Base-by-base conservation (phyloP, 495 filamentous ascomycete species). In the Lindgomyces ingoldianus region DNA sequence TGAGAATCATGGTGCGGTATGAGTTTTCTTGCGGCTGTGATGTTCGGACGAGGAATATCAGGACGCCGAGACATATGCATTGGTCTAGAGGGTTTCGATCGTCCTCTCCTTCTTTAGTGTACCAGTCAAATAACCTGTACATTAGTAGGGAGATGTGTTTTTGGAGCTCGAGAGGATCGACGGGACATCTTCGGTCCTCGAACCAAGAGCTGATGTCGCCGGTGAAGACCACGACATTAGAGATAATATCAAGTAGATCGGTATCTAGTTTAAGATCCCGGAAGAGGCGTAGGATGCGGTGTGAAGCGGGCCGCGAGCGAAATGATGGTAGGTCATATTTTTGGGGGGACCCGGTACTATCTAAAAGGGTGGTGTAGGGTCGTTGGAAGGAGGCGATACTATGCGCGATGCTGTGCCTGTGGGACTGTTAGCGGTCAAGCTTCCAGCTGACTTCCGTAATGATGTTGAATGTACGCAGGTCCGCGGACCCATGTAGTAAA, bases 161-260 rank as follows among this genome's bases (percentile, higher is more conserved):
- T 24, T 72, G 70, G 4, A 70, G 55, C 16, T 67, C 70, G 24
- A 70, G 29, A 0, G 70, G 70, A 18, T 72, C 67, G 21, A 72
- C n/a, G 24, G 64, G 67, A 21, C 44, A 60, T 42, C 42, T 49
- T 11, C 36, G 54, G 21, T 72, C 67, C 9, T 67, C 56, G 22
- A 63, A 61, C 54, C 47, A 70, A 29, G 47, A 39, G 3, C 36
- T 22, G n/a, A 70, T 25, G 39, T 70, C 67, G 10, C 39, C 55
- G 26, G 42, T 27, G 46, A 55, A 65, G n/a, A 62, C 39, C 16
- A 58, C 46, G n/a, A 67, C 51, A 27, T 67, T 48, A 11, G 44
- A 39, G 9, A 57, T 39, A 24, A 72, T 64, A 25, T 57, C 47
- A 4, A 61, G 36, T 14, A 72, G 54, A 26, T 66, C 55, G 21